phyloP scores from a whole-genome alignment of 2,329 filamentous ascomycete genomes.

The Aspergillus calidoustus region DNA sequence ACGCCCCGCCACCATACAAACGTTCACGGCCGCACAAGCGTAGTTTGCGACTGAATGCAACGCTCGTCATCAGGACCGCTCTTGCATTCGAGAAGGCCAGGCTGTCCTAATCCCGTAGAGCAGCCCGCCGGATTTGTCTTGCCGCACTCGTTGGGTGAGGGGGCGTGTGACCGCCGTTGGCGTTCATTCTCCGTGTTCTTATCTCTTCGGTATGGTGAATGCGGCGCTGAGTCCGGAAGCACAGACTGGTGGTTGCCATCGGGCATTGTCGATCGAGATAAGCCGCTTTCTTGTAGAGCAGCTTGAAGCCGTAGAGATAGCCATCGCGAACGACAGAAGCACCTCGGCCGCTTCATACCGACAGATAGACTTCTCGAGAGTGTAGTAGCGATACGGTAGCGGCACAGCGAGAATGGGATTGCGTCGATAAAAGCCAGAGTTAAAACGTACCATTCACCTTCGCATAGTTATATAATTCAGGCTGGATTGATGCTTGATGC shows the following conservation, averaged over 20 bases:
- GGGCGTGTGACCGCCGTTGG: constrained; percentile 8
- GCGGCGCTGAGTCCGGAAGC: background rate
- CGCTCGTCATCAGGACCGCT: background rate
- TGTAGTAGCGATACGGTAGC: too few relatives aligned
- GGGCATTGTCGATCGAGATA: constrained; percentile 6
- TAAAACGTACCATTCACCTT: too few relatives aligned
- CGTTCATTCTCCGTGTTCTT: constrained; percentile 9
- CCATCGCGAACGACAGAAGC: constrained; percentile 9
- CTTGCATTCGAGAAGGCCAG: background rate
- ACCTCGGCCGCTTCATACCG: background rate
- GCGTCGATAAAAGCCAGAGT: too few relatives aligned
- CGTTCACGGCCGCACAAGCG: background rate
- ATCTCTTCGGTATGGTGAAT: constrained; percentile 4
- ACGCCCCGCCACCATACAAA: background rate
- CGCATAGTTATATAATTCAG: too few relatives aligned
- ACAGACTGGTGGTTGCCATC: background rate
- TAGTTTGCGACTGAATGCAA: background rate
- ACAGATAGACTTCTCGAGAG: background rate
- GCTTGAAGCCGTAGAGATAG: constrained; percentile 10
- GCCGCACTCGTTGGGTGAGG: constrained; percentile 4
- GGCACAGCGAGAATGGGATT: too few relatives aligned
- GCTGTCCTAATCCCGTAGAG: background rate
- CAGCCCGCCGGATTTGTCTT: background rate
- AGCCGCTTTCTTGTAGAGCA: constrained; percentile 12
- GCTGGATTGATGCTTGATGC: too few relatives aligned